Evolutionary conservation across 345 rosid species (phyloP).

Genomic region (Ceriops decandra): DNA sequence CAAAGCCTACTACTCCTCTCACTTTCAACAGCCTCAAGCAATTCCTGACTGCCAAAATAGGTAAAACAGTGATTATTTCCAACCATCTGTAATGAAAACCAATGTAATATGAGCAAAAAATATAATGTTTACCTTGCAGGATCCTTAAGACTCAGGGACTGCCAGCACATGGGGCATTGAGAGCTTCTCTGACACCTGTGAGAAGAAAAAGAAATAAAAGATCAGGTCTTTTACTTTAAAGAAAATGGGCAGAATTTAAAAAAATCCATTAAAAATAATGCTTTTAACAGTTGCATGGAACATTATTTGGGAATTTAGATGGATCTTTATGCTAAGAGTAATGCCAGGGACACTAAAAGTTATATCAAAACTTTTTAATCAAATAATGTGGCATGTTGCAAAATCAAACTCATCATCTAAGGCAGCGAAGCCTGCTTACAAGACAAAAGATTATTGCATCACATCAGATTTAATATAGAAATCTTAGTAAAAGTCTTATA

Average conservation of each 20-base stretch:
- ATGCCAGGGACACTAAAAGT: too few species aligned
- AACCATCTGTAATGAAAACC: neutral
- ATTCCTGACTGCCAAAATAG: slow-evolving; percentile 64
- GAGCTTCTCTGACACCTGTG: slow-evolving; percentile 98
- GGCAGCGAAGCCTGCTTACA: too few species aligned
- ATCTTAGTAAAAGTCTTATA: too few species aligned
- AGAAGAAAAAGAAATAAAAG: slow-evolving; percentile 7
- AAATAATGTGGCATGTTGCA: too few species aligned
- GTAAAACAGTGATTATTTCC: slow-evolving; percentile 3
- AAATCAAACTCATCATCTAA: too few species aligned
- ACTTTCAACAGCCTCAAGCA: slow-evolving; percentile 81
- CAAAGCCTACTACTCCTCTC: slow-evolving; percentile 76
- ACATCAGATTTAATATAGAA: too few species aligned
- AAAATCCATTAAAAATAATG: neutral
- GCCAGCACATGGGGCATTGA: slow-evolving; percentile 99
- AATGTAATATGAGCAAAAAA: neutral
- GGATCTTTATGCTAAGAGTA: too few species aligned
- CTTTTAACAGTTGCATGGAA: too few species aligned
- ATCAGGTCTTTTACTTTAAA: neutral
- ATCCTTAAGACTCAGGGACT: slow-evolving; percentile 83
- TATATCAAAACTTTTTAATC: too few species aligned
- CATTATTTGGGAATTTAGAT: too few species aligned
- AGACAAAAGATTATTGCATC: too few species aligned
- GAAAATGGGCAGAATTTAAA: neutral
- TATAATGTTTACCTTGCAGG: slow-evolving; percentile 51